phyloP scores from a whole-genome alignment of 2,329 filamentous ascomycete species.

The Rhytidhysteron rufulum region DNA sequence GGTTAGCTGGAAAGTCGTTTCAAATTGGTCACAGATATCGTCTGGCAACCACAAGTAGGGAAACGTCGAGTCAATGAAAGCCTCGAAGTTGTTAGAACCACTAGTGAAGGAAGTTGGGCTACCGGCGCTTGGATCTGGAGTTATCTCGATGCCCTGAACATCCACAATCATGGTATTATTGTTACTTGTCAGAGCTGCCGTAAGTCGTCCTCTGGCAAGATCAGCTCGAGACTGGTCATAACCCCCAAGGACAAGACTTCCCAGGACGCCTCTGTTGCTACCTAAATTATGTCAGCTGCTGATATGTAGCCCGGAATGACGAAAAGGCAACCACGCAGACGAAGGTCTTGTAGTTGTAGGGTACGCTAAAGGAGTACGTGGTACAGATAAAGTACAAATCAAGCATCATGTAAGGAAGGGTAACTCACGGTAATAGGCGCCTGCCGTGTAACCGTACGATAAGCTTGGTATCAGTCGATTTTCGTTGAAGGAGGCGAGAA shows the following conservation, averaged over 20 bases:
- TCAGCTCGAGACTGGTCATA: conserved; percentile 35
- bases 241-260: conserved; percentile 38
- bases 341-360: background rate
- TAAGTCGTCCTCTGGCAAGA: conserved; percentile 12
- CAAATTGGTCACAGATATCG: conserved; percentile 35
- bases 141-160: conserved; percentile 20
- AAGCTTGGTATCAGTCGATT: conserved; percentile 16
- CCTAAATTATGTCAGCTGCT: conserved; percentile 16
- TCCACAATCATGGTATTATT: conserved; percentile 24
- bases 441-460: conserved; percentile 33
- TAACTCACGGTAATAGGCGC: conserved; percentile 32
- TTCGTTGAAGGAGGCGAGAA: conserved; percentile 16
- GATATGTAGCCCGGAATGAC: background rate
- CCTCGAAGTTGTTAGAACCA: conserved; percentile 16
- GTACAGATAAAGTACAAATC: background rate
- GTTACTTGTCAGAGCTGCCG: conserved; percentile 15
- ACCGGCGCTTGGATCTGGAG: conserved; percentile 9
- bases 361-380: background rate
- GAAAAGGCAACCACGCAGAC: too few species aligned
- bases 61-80: conserved; percentile 37
- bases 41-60: conserved; percentile 30
- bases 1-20: conserved; percentile 28
- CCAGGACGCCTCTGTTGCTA: conserved; percentile 23
- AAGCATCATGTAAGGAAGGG: background rate
- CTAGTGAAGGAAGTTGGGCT: conserved; percentile 10